phyloP scores from a whole-genome alignment of 176 grass and related monocot species.

The Carex scoparia region DNA sequence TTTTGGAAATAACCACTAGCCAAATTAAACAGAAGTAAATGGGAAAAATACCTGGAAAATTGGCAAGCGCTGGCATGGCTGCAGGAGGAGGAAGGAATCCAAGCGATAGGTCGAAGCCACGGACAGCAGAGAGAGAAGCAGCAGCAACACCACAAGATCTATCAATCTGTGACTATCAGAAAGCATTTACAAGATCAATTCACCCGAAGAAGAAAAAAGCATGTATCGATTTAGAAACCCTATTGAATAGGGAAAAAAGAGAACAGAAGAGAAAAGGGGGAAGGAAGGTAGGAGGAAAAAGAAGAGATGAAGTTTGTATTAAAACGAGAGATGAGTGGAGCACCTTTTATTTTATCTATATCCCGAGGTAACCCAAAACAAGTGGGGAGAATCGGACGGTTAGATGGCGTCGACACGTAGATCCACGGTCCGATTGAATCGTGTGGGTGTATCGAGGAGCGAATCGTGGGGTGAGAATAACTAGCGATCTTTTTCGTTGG shows the following conservation, averaged over 20 bases:
- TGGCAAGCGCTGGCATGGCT: constrained; percentile 52
- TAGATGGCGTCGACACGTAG: background rate
- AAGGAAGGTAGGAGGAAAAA: background rate
- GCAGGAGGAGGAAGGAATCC: background rate
- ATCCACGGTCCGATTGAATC: background rate
- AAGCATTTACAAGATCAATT: constrained; percentile 54
- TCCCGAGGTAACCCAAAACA: background rate
- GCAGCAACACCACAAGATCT: constrained; percentile 30
- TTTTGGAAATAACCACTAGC: background rate
- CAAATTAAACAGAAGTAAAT: background rate
- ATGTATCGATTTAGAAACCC: constrained; percentile 29
- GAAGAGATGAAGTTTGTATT: background rate
- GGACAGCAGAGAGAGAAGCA: constrained; percentile 15
- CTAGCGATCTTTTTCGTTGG: background rate
- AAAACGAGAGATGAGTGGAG: background rate
- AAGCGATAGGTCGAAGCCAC: constrained; percentile 8
- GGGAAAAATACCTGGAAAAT: constrained; percentile 37
- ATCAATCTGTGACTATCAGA: constrained; percentile 13
- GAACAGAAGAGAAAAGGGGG: background rate
- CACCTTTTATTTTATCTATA: constrained; percentile 7
- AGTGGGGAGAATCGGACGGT: background rate
- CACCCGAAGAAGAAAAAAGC: background rate
- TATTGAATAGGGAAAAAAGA: constrained; percentile 44
- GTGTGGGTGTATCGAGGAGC: background rate
- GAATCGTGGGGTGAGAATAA: background rate